Percentiles rank a stretch among this genome's conserved stretches.
These are phyloP conservation scores for carrot (Daucus carota) DNA, from an alignment of 129 eudicot species.

Conservation along the genomic window DNA sequence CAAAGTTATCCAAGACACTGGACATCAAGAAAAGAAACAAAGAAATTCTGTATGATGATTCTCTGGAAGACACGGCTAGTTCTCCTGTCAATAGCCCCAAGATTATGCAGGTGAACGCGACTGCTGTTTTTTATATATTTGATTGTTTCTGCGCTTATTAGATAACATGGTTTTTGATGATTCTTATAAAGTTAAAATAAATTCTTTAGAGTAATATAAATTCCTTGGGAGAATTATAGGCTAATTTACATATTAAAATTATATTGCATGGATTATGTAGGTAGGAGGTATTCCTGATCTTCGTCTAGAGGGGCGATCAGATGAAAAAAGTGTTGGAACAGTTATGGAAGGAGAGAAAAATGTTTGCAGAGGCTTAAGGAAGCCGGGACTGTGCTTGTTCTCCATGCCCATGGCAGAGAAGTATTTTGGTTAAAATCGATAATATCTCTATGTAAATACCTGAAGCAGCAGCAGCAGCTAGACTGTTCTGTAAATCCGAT, in stretches of 20 bases:
- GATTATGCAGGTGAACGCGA: slow-evolving; percentile 26
- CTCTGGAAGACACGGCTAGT: slow-evolving; percentile 57
- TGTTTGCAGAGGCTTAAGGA: slow-evolving; percentile 24
- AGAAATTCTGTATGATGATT: slow-evolving; percentile 45
- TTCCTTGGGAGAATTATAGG: too few species aligned
- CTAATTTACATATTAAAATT: too few species aligned
- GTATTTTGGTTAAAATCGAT: slow-evolving; percentile 16
- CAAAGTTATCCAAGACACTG: slow-evolving; percentile 32
- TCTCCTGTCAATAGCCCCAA: slow-evolving; percentile 59
- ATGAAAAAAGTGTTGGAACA: not conserved
- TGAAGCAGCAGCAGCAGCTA: not conserved
- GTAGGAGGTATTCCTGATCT: not conserved
- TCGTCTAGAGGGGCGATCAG: slow-evolving; percentile 1
- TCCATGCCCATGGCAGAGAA: slow-evolving; percentile 45
- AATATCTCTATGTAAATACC: not conserved
- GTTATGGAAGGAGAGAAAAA: slow-evolving; percentile 9
- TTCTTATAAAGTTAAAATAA: too few species aligned
- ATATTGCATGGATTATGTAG: not conserved
- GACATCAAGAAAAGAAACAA: slow-evolving; percentile 24
- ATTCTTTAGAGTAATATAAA: too few species aligned
- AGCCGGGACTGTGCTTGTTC: slow-evolving; percentile 52
- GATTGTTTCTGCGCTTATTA: not conserved
- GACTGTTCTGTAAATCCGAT: not conserved
- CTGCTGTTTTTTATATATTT: not conserved
- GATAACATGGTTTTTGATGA: not conserved